These are phyloP conservation scores for Chlorella sp. DNA, from an alignment of 139 green algal species.

Conservation along the genomic window DNA sequence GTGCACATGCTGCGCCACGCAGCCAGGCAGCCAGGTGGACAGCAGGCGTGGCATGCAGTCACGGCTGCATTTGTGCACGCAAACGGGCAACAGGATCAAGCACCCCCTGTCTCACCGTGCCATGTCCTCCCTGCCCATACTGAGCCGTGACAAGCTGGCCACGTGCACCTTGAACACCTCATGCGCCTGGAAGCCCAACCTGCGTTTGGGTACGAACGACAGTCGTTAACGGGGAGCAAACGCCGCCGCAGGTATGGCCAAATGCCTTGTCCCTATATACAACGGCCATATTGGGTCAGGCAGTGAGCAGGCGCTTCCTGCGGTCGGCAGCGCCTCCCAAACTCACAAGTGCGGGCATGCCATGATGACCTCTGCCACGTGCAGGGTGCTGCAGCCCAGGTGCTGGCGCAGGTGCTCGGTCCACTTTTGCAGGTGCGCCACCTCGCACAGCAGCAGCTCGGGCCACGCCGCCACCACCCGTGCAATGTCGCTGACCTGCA, in stretches of 20 bases:
- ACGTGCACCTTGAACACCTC: background rate
- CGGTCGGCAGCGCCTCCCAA: too few species aligned
- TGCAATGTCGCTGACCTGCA: background rate
- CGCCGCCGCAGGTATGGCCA: too few species aligned
- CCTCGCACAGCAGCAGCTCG: constrained; percentile 26
- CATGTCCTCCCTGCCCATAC: constrained; percentile 1
- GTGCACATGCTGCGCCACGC: background rate
- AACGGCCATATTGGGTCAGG: too few species aligned
- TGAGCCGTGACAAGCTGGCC: background rate
- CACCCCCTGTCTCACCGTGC: too few species aligned
- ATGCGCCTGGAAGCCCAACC: constrained; percentile 8
- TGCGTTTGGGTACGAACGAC: too few species aligned
- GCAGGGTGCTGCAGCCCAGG: background rate
- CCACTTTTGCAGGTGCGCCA: constrained; percentile 20
- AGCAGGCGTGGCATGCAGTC: too few species aligned
- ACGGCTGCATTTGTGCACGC: too few species aligned
- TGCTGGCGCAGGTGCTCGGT: constrained; percentile 14
- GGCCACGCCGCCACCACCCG: constrained; percentile 22
- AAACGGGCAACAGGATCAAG: too few species aligned
- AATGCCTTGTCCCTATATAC: too few species aligned
- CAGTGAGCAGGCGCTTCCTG: too few species aligned
- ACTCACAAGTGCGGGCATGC: constrained; percentile 3
- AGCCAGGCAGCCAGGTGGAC: background rate
- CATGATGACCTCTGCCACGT: constrained; percentile 5
- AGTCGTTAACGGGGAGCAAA: too few species aligned